A percentile compares a stretch with the other conserved stretches of the same genome.
These are phyloP conservation scores for Solanum raphanifolium DNA, from an alignment of 257 asterid species.

Conservation along the genomic window DNA sequence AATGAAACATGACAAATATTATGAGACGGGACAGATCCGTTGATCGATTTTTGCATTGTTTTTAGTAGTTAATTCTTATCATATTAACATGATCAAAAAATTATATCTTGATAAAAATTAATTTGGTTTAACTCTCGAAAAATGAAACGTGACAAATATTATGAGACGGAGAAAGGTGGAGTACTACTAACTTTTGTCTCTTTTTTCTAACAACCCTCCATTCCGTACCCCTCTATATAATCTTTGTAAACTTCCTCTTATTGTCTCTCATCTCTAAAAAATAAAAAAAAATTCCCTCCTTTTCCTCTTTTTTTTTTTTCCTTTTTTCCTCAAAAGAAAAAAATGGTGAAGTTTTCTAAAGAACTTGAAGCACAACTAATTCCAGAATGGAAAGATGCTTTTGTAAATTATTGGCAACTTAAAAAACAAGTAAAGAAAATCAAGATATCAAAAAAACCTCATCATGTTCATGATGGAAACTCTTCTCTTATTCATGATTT, in stretches of 20 bases:
- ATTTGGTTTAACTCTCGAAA: background rate
- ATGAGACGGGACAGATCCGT: no score
- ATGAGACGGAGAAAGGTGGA: background rate
- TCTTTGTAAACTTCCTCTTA: background rate
- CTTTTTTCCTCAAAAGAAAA: background rate
- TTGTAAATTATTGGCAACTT: slow-evolving; percentile 69
- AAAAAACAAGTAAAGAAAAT: slow-evolving; percentile 66
- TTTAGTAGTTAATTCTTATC: no score
- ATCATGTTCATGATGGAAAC: slow-evolving; percentile 4
- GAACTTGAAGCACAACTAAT: slow-evolving; percentile 80
- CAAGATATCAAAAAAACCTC: slow-evolving; percentile 34
- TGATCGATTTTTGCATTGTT: no score
- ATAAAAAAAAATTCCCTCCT: background rate
- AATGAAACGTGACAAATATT: background rate
- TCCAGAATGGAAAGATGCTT: slow-evolving; percentile 87
- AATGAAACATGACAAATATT: no score
- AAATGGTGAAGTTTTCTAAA: slow-evolving; percentile 82
- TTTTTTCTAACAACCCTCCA: background rate
- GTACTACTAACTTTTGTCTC: background rate
- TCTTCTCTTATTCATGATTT: slow-evolving; percentile 9
- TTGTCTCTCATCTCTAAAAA: slow-evolving; percentile 5
- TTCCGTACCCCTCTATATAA: slow-evolving; percentile 23
- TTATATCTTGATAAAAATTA: no score
- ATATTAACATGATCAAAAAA: no score
- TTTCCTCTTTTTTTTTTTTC: background rate